phyloP scores from a whole-genome alignment of 805 yeast species.

The Candida railenensis region DNA sequence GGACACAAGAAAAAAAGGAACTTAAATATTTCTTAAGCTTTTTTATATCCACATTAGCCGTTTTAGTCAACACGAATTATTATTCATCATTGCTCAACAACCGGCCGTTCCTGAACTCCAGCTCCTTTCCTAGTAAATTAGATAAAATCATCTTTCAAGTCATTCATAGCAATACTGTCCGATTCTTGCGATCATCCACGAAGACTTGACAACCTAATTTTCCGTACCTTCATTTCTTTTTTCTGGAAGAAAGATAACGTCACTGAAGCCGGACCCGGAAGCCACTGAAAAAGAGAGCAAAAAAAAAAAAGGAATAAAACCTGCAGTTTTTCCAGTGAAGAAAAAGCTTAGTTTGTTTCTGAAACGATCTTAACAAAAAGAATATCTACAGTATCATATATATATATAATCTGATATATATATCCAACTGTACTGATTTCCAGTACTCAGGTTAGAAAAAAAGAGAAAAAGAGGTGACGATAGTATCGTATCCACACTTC shows the following conservation, averaged over 20 bases:
- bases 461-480: too few relatives aligned
- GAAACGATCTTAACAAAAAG: background rate
- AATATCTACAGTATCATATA: too few relatives aligned
- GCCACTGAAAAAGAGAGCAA: background rate
- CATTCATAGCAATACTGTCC: too few relatives aligned
- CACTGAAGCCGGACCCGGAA: background rate
- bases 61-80: too few relatives aligned
- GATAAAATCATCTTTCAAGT: background rate
- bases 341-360: background rate
- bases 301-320: background rate
- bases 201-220: background rate
- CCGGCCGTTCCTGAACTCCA: background rate
- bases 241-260: background rate
- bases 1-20: background rate
- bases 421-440: too few relatives aligned
- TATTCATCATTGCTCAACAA: too few relatives aligned
- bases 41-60: too few relatives aligned
- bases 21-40: background rate
- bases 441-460: too few relatives aligned
- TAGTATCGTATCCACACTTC: too few relatives aligned
- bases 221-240: too few relatives aligned
- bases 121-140: too few relatives aligned
- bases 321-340: background rate
- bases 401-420: too few relatives aligned
- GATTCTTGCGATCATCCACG: background rate